Evolutionary conservation across 179 eudicot species (phyloP).

Genomic region (Beta lomatogona): DNA sequence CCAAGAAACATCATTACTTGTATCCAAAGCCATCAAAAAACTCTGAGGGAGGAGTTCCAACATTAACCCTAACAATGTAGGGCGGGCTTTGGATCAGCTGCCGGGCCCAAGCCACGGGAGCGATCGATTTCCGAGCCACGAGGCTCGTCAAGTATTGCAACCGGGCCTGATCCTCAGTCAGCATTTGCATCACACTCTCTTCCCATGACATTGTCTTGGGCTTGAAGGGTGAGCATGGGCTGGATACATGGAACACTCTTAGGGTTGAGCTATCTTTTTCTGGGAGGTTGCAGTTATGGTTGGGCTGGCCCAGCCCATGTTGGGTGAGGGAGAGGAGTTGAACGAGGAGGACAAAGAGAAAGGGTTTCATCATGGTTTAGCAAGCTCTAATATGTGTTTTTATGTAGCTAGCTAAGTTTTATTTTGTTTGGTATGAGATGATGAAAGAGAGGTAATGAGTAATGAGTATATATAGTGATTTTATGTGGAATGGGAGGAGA

Average conservation of each 20-base stretch:
- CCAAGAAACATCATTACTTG: constrained; percentile 75
- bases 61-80: constrained; percentile 55
- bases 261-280: constrained; percentile 50
- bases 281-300: constrained; percentile 20
- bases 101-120: constrained; percentile 65
- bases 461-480: constrained; percentile 24
- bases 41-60: constrained; percentile 71
- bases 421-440: background rate
- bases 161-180: constrained; percentile 52
- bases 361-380: constrained; percentile 20
- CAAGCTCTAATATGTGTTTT: background rate
- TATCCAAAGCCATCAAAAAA: constrained; percentile 71
- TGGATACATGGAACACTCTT: constrained; percentile 48
- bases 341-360: constrained; percentile 25
- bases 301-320: constrained; percentile 20
- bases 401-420: background rate
- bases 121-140: constrained; percentile 53
- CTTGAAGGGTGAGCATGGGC: constrained; percentile 69
- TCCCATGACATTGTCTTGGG: constrained; percentile 58
- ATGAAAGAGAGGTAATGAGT: background rate
- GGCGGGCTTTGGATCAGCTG: constrained; percentile 66
- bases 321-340: constrained; percentile 25
- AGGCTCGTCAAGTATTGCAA: constrained; percentile 58
- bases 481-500: background rate
- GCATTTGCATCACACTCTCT: constrained; percentile 54